Evolutionary conservation across 75 land plant genomes (phyloP), one percentile per base, ranked within the genome.

Genomic region (Pinus taeda): DNA sequence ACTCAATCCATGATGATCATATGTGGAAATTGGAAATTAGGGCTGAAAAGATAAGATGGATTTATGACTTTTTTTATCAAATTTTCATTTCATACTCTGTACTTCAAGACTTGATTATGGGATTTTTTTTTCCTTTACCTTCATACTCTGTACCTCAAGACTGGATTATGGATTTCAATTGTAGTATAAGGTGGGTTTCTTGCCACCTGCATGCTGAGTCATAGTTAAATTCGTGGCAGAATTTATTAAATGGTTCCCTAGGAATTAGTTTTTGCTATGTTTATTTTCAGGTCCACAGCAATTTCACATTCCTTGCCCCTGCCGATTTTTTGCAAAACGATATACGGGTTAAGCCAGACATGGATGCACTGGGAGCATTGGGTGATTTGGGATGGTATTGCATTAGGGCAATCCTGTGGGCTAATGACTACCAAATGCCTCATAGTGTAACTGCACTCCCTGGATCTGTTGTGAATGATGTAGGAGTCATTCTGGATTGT

Each of bases 351-450:
- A 90, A 91, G 74, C 89, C 94, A 13, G 97, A 91, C 71, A 86
- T 95, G 36, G 98, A 95, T 76, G 89, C 82, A 3, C 87, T 89
- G 55, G 98, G 96, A 29, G 86, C 90, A 57, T 83, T 95, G 33
- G 98, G 98, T 15, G 98, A 95, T 81, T 29, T 77, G 1, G 98
- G 98, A 1, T 95, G 98, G 98, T 95, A 95, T 78, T 90, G 94
- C 77, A 84, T 84, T 42, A 45, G 97, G 8, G 84, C 85, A 60
- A 91, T 90, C 57, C 67, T 95, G 21, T 93, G 85, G 88, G 94
- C 89, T 20, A 60, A 55, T 33, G 79, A 87, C 72, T 95, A 86
- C 45, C 79, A 86, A 57, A 79, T 95, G 74, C 98, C 98, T 6
- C 75, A 82, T 26, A 85, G 79, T 18, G 97, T 85, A 6, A 88